phyloP scores from a whole-genome alignment of 805 yeast genomes.

The Ogataea chonburiensis region DNA sequence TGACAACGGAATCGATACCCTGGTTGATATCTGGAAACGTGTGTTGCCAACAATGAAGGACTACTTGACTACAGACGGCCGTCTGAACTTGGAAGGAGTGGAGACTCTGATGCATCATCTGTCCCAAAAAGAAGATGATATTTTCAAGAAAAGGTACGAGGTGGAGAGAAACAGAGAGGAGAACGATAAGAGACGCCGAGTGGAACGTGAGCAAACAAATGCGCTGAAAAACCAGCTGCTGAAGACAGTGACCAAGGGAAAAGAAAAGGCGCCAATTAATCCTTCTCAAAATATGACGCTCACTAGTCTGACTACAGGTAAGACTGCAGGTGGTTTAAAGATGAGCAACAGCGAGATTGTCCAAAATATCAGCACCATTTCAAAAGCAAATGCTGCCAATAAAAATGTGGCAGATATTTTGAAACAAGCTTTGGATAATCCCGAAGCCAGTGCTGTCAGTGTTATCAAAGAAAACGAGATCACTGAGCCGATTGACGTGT shows the following conservation, averaged over 20 bases:
- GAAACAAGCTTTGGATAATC: constrained; percentile 36
- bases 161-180: constrained; percentile 70
- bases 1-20: constrained; percentile 84
- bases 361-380: constrained; percentile 56
- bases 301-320: constrained; percentile 67
- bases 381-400: constrained; percentile 71
- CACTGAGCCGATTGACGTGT: constrained; percentile 30
- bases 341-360: constrained; percentile 72
- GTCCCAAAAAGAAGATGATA: constrained; percentile 72
- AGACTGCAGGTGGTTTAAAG: constrained; percentile 60
- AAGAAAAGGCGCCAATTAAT: constrained; percentile 69
- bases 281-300: constrained; percentile 75
- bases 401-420: constrained; percentile 64
- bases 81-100: constrained; percentile 70
- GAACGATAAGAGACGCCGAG: constrained; percentile 56
- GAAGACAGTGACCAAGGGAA: constrained; percentile 63
- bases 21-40: constrained; percentile 82
- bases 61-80: constrained; percentile 89
- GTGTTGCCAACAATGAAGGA: constrained; percentile 64
- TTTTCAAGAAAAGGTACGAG: constrained; percentile 68
- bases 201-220: constrained; percentile 46
- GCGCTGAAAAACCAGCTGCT: constrained; percentile 43
- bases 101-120: constrained; percentile 65
- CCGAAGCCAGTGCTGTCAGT: constrained; percentile 29
- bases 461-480: constrained; percentile 26